Percentiles rank a stretch among this genome's conserved stretches.
Conservation (phyloP, 2,329 filamentous ascomycete species). For the Metarhizium guizhouense region DNA sequence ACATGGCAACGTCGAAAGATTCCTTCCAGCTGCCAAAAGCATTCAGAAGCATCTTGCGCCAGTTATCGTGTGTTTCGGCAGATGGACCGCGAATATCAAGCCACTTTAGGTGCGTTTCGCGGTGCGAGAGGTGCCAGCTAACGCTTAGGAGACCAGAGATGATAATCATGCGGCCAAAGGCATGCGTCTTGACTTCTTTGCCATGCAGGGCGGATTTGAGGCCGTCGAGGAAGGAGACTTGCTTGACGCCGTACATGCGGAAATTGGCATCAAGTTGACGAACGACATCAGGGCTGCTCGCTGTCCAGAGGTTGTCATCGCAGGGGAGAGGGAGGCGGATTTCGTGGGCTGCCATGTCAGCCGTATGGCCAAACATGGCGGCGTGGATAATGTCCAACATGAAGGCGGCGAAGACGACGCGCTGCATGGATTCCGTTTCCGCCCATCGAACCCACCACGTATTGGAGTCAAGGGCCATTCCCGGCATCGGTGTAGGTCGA, state of each 20-base stretch:
- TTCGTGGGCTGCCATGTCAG: conserved; percentile 86
- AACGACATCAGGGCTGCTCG: conserved; percentile 67
- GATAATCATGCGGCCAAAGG: conserved; percentile 80
- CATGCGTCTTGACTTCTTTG: conserved; percentile 73
- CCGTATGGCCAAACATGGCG: conserved; percentile 85
- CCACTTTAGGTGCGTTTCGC: conserved; percentile 76
- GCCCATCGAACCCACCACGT: conserved; percentile 82
- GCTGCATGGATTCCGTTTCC: conserved; percentile 75
- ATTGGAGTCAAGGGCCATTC: conserved; percentile 27
- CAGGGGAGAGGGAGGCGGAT: conserved; percentile 79
- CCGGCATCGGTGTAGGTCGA: conserved; percentile 28
- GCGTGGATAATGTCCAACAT: conserved; percentile 84
- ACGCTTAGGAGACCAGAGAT: conserved; percentile 88
- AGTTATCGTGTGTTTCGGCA: conserved; percentile 58
- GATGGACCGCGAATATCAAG: conserved; percentile 57
- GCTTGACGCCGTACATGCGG: conserved; percentile 69
- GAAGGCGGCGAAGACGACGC: conserved; percentile 82
- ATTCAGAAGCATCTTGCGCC: conserved; percentile 65
- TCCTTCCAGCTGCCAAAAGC: conserved; percentile 84
- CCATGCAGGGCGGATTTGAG: conserved; percentile 77
- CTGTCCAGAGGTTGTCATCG: conserved; percentile 80
- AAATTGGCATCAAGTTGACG: conserved; percentile 68
- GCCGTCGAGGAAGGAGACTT: conserved; percentile 73
- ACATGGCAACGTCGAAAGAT: conserved; percentile 67
- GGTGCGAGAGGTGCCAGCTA: conserved; percentile 83